These are phyloP conservation scores for Xylaria sp. DNA, from an alignment of 2,329 filamentous ascomycete species.

Conservation along the genomic window DNA sequence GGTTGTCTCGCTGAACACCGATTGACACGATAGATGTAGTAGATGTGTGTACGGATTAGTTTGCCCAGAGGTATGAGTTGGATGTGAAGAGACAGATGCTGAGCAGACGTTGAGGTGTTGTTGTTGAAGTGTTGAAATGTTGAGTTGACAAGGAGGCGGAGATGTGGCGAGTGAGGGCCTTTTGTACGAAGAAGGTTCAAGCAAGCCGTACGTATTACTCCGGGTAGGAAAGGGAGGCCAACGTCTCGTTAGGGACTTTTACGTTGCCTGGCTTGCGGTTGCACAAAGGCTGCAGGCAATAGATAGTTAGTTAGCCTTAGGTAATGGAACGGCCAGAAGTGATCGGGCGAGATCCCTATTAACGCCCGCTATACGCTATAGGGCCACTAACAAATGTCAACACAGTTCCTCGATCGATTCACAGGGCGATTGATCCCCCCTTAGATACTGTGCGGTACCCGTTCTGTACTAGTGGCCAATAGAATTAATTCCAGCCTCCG, in stretches of 20 bases:
- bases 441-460: too few species aligned
- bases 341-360: too few species aligned
- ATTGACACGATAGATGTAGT: slow-evolving; percentile 12
- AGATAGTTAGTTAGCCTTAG: background rate
- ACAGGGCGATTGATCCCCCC: too few species aligned
- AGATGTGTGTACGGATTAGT: slow-evolving; percentile 1
- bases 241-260: background rate
- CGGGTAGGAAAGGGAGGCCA: background rate
- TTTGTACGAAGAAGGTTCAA: background rate
- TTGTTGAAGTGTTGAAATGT: slow-evolving; percentile 9
- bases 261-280: background rate
- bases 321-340: too few species aligned
- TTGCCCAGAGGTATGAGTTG: slow-evolving; percentile 1
- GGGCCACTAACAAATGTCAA: too few species aligned
- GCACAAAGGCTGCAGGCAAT: background rate
- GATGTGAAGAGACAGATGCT: slow-evolving; percentile 15
- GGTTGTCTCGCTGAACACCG: slow-evolving; percentile 43
- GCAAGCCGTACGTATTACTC: background rate
- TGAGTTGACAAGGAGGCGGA: background rate
- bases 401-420: too few species aligned
- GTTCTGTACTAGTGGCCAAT: too few species aligned
- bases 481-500: too few species aligned
- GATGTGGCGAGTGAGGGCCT: background rate
- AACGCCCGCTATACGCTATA: too few species aligned
- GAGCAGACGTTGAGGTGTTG: slow-evolving; percentile 17